Evolutionary conservation across 1,284 basidiomycete species (phyloP).

Genomic region (Heterobasidion parviporum): DNA sequence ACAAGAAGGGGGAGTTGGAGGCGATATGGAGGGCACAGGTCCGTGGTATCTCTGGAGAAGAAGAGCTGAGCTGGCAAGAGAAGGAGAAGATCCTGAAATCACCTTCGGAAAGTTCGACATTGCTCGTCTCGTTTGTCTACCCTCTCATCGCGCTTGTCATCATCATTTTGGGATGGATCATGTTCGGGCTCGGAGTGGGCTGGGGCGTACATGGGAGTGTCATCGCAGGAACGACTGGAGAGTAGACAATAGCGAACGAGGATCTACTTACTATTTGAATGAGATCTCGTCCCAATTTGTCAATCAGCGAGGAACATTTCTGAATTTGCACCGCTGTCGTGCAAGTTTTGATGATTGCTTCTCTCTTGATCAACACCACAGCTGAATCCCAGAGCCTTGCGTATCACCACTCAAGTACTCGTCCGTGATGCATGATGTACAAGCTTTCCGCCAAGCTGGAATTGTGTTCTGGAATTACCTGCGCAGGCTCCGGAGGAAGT

Average conservation of each 20-base stretch:
- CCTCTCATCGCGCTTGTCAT: background rate
- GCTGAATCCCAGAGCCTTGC: too few relatives aligned
- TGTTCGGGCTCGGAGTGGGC: background rate
- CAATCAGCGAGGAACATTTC: too few relatives aligned
- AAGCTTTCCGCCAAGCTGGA: too few relatives aligned
- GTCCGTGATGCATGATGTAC: too few relatives aligned
- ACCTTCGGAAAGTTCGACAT: background rate
- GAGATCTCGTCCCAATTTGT: too few relatives aligned
- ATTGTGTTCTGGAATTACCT: too few relatives aligned
- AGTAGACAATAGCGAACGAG: background rate
- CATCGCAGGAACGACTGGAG: background rate
- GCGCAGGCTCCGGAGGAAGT: too few relatives aligned
- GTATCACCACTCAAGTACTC: too few relatives aligned
- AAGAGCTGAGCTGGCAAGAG: background rate
- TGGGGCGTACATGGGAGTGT: background rate
- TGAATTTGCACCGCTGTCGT: too few relatives aligned
- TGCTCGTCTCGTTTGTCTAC: background rate
- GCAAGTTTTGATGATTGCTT: too few relatives aligned
- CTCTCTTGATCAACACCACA: too few relatives aligned
- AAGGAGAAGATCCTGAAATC: background rate
- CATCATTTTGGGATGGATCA: background rate
- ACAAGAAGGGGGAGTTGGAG: background rate
- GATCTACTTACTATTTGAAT: background rate
- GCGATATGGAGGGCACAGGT: background rate
- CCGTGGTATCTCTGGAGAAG: background rate